Evolutionary conservation across 208 protist species (phyloP).

Genomic region (Acanthamoeba rhysodes): DNA sequence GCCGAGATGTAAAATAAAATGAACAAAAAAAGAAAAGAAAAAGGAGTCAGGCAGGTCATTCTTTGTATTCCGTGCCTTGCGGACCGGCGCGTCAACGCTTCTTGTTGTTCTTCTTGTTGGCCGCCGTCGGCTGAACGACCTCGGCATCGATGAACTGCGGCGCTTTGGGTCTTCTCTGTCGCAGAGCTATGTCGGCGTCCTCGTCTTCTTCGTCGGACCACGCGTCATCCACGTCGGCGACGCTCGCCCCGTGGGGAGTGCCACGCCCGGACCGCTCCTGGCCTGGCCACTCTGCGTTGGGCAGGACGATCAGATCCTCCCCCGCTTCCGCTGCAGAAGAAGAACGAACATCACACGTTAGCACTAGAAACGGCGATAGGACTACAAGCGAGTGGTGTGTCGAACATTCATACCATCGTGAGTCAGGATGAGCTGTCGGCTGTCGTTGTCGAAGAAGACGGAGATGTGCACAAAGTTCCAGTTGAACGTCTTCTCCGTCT

Average conservation of each 20-base stretch:
- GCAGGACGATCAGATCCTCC: neutral
- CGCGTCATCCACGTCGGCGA: neutral
- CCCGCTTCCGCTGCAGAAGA: neutral
- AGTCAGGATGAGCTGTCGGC: neutral
- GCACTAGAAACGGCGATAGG: too few relatives aligned
- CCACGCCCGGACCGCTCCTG: neutral
- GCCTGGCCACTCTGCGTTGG: conserved; percentile 24
- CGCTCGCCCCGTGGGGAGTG: neutral
- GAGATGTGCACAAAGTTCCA: conserved; percentile 60
- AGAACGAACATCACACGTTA: neutral
- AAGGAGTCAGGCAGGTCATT: neutral
- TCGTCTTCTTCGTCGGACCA: conserved; percentile 22
- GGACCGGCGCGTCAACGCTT: neutral
- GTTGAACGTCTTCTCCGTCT: conserved; percentile 16
- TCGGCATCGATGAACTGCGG: conserved; percentile 64
- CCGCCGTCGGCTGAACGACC: neutral
- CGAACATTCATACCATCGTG: conserved; percentile 23
- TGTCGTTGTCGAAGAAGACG: conserved; percentile 55
- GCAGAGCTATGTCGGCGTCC: neutral
- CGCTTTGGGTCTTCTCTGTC: neutral
- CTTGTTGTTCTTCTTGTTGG: neutral
- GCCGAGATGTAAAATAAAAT: neutral
- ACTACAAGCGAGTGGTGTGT: neutral
- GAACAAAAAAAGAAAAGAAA: neutral
- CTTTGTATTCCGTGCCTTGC: neutral